These are phyloP conservation scores for Parastagonospora nodorum DNA, from an alignment of 2,329 filamentous ascomycete species.

Conservation along the genomic window DNA sequence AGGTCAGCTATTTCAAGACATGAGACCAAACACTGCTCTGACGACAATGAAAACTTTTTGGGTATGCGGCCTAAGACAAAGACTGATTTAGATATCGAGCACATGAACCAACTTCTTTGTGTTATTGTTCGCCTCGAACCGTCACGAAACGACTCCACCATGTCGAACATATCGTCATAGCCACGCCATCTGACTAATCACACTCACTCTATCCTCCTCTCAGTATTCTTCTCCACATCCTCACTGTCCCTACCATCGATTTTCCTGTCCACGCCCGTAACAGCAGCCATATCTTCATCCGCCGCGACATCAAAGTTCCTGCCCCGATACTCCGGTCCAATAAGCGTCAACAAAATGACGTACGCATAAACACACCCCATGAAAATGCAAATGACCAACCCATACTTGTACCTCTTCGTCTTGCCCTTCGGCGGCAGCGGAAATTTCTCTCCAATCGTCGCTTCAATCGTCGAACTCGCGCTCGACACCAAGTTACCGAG, in stretches of 20 bases:
- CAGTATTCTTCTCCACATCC: conserved; percentile 13
- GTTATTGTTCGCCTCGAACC: neutral
- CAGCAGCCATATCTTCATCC: conserved; percentile 42
- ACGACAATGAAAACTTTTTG: no score
- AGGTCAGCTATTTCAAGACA: no score
- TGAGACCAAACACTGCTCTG: no score
- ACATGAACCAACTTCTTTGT: neutral
- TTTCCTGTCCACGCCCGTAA: conserved; percentile 13
- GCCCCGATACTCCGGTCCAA: conserved; percentile 61
- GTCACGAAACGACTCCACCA: no score
- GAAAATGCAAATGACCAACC: conserved; percentile 87
- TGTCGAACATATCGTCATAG: no score
- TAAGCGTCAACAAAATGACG: conserved; percentile 64
- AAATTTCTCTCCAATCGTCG: conserved; percentile 74
- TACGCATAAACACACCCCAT: conserved; percentile 81
- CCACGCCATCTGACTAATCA: neutral
- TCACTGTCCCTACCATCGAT: conserved; percentile 12
- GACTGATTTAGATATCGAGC: no score
- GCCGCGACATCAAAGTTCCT: conserved; percentile 37
- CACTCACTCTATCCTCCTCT: conserved; percentile 5
- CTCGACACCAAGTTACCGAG: conserved; percentile 75
- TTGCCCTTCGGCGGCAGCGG: conserved; percentile 63
- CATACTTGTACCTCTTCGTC: conserved; percentile 60
- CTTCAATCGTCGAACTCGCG: conserved; percentile 75
- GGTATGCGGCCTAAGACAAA: no score